Conservation (phyloP, 2,329 filamentous ascomycete species). For the Didymella glomerata region DNA sequence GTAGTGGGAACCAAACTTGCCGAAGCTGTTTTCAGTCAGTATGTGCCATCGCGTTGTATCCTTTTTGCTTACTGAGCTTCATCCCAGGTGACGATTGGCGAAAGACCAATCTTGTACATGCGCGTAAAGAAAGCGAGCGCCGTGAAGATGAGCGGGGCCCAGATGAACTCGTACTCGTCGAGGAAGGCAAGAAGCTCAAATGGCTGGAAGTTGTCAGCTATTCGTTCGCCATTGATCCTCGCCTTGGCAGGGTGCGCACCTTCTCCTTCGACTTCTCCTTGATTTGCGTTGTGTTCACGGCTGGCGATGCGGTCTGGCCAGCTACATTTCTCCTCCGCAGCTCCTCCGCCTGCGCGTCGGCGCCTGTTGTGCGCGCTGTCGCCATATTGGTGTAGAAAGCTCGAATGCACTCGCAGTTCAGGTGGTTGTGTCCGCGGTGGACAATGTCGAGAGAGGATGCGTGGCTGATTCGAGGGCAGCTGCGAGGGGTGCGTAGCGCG, state of each 20-base stretch:
- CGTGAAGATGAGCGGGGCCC: conserved; percentile 71
- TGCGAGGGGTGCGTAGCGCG: conserved; percentile 25
- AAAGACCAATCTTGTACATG: conserved; percentile 73
- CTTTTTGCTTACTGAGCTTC: conserved; percentile 70
- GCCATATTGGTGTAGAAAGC: conserved; percentile 35
- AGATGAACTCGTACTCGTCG: conserved; percentile 68
- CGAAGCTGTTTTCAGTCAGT: conserved; percentile 68
- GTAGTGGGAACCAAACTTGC: conserved; percentile 99
- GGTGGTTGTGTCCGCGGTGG: conserved; percentile 6
- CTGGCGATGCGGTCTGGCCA: conserved; percentile 38
- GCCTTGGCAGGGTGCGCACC: conserved; percentile 41
- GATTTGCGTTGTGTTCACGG: conserved; percentile 44
- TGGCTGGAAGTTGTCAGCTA: conserved; percentile 42
- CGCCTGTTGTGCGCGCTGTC: conserved; percentile 49
- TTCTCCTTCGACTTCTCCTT: conserved; percentile 59
- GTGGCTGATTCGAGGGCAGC: conserved; percentile 24
- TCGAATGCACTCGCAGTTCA: neutral
- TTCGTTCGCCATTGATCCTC: neutral
- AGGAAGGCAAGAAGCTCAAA: conserved; percentile 70
- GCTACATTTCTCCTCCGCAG: conserved; percentile 57
- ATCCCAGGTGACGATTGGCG: conserved; percentile 78
- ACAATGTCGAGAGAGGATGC: conserved; percentile 20
- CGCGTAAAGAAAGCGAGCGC: conserved; percentile 71
- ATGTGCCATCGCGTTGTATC: conserved; percentile 1
- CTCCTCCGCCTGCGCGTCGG: conserved; percentile 54